A percentile compares a stretch with the other conserved stretches of the same genome.
Conservation (phyloP, 495 filamentous ascomycete species). For the Tetracladium setigerum region DNA sequence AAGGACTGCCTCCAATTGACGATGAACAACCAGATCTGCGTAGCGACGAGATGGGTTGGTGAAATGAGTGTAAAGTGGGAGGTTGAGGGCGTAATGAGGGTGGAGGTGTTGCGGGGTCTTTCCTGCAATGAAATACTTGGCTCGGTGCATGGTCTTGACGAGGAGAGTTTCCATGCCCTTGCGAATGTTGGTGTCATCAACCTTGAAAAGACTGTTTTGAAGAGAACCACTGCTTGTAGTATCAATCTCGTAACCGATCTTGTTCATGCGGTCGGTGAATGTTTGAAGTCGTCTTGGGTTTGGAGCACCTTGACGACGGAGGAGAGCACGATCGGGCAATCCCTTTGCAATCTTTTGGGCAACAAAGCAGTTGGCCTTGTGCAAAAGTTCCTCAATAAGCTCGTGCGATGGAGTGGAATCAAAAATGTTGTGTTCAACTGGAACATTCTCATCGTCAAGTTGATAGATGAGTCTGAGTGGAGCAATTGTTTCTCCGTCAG, state of each 20-base stretch:
- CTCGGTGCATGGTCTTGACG: conserved; percentile 88
- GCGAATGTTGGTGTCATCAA: conserved; percentile 78
- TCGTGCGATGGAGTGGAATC: conserved; percentile 84
- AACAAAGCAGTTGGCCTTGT: conserved; percentile 84
- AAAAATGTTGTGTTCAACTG: conserved; percentile 92
- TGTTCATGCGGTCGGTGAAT: conserved; percentile 88
- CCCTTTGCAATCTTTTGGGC: conserved; percentile 73
- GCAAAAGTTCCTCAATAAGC: conserved; percentile 86
- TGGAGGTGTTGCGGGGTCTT: conserved; percentile 65
- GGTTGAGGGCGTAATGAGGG: conserved; percentile 84
- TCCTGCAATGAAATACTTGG: conserved; percentile 84
- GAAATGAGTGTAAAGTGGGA: conserved; percentile 95
- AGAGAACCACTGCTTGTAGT: conserved; percentile 80
- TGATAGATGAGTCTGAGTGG: conserved; percentile 83
- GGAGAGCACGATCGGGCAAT: conserved; percentile 85
- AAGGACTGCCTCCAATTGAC: conserved; percentile 83
- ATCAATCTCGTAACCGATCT: conserved; percentile 82
- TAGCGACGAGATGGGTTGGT: conserved; percentile 94
- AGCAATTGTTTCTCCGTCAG: conserved; percentile 67
- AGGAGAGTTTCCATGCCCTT: conserved; percentile 97
- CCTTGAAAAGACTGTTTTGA: conserved; percentile 86
- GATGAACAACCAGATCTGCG: conserved; percentile 89
- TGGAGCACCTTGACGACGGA: conserved; percentile 78
- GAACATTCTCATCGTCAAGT: conserved; percentile 97
- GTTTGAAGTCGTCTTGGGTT: conserved; percentile 82